Evolutionary conservation across 1,284 basidiomycete genomes (phyloP).

Genomic region (Tetrapyrgos nigripes): DNA sequence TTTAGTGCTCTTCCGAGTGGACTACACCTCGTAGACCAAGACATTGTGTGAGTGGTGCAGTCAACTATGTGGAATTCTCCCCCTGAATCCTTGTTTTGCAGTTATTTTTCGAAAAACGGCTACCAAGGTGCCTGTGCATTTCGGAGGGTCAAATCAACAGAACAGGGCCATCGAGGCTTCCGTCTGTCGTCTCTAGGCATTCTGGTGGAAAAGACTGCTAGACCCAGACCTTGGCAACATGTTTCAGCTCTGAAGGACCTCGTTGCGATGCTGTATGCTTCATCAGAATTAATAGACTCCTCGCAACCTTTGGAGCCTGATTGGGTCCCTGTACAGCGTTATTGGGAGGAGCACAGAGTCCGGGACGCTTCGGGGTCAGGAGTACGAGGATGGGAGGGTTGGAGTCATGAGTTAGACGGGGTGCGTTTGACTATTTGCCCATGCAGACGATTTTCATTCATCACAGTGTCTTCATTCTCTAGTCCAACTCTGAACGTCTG

Average conservation of each 20-base stretch:
- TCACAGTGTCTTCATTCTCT: slow-evolving; percentile 3
- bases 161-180: slow-evolving; percentile 77
- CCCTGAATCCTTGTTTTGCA: slow-evolving; percentile 35
- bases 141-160: slow-evolving; percentile 65
- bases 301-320: slow-evolving; percentile 61
- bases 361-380: slow-evolving; percentile 52
- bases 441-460: slow-evolving; percentile 2
- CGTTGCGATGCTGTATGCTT: slow-evolving; percentile 58
- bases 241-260: slow-evolving; percentile 66
- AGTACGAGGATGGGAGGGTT: slow-evolving; percentile 66
- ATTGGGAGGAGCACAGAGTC: slow-evolving; percentile 69
- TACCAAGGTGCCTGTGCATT: slow-evolving; percentile 77
- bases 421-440: slow-evolving; percentile 37
- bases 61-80: slow-evolving; percentile 3
- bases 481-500: slow-evolving; percentile 42
- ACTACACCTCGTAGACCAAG: slow-evolving; percentile 77
- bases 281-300: slow-evolving; percentile 51
- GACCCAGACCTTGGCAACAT: slow-evolving; percentile 77
- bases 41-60: slow-evolving; percentile 67
- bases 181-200: slow-evolving; percentile 81
- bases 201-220: slow-evolving; percentile 64
- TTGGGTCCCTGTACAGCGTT: slow-evolving; percentile 65
- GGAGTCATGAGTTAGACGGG: slow-evolving; percentile 66
- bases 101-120: slow-evolving; percentile 75
- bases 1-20: slow-evolving; percentile 82